These are phyloP conservation scores for Starmerella vaccinii DNA, from an alignment of 805 yeast genomes.

Conservation along the genomic window DNA sequence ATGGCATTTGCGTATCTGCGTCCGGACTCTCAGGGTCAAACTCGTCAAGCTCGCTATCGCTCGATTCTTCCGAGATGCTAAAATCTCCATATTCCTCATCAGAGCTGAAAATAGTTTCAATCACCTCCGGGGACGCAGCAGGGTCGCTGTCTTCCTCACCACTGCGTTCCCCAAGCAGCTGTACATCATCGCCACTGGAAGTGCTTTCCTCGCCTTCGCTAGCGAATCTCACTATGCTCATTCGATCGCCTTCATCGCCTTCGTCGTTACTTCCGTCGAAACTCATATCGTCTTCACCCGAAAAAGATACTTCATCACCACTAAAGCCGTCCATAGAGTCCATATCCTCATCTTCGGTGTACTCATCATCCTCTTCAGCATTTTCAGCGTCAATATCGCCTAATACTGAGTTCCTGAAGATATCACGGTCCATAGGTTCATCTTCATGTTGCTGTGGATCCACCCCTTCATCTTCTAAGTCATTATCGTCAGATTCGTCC, in stretches of 20 bases:
- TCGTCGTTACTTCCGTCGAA: conserved; percentile 22
- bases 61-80: conserved; percentile 45
- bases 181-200: conserved; percentile 19
- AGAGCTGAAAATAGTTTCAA: conserved; percentile 24
- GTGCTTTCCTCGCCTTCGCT: conserved; percentile 19
- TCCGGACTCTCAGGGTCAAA: conserved; percentile 35
- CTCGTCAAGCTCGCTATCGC: conserved; percentile 45
- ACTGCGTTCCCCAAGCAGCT: background rate
- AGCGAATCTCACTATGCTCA: conserved; percentile 11
- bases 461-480: background rate
- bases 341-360: conserved; percentile 24
- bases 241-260: conserved; percentile 21
- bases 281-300: conserved; percentile 25
- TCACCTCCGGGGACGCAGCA: background rate
- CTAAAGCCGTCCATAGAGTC: conserved; percentile 24
- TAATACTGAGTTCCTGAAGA: conserved; percentile 76
- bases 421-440: conserved; percentile 28
- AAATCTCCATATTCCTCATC: conserved; percentile 51
- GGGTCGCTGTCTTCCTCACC: background rate
- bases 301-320: conserved; percentile 18
- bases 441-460: background rate
- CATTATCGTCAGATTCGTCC: conserved; percentile 5
- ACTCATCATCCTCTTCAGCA: conserved; percentile 29
- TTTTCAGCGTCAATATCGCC: conserved; percentile 44
- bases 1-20: conserved; percentile 8